Percentiles rank a stretch among this genome's conserved stretches.
Evolutionary conservation across 2,329 filamentous ascomycete genomes (phyloP).

Genomic region (Orbilia blumenaviensis): DNA sequence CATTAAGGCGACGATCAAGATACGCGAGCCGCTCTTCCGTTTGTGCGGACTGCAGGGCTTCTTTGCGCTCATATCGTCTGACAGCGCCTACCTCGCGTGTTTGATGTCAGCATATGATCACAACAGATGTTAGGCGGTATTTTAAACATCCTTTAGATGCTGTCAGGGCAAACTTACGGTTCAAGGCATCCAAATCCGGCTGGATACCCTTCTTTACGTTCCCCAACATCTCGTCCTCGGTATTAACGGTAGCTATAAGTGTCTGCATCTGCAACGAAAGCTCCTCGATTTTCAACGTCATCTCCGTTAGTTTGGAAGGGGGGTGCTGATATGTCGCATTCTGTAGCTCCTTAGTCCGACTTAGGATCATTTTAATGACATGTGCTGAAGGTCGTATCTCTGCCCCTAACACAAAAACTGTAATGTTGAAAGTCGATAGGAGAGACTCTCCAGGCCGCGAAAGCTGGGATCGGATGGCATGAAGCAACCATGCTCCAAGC

Average conservation of each 20-base stretch:
- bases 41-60: slow-evolving; percentile 76
- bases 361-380: slow-evolving; percentile 79
- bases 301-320: slow-evolving; percentile 61
- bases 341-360: slow-evolving; percentile 82
- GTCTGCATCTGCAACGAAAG: slow-evolving; percentile 72
- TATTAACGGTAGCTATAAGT: slow-evolving; percentile 32
- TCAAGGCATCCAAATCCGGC: slow-evolving; percentile 85
- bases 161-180: slow-evolving; percentile 64
- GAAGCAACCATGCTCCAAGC: slow-evolving; percentile 82
- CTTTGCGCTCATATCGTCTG: slow-evolving; percentile 88
- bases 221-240: slow-evolving; percentile 70
- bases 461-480: slow-evolving; percentile 80
- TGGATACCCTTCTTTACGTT: slow-evolving; percentile 71
- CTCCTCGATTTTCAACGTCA: slow-evolving; percentile 65
- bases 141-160: background rate
- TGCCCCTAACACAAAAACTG: slow-evolving; percentile 85
- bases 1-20: slow-evolving; percentile 76
- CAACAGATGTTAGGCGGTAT: background rate
- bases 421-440: slow-evolving; percentile 91
- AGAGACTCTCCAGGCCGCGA: slow-evolving; percentile 84
- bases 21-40: slow-evolving; percentile 78
- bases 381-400: slow-evolving; percentile 86
- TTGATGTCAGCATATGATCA: slow-evolving; percentile 11
- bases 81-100: slow-evolving; percentile 67
- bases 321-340: slow-evolving; percentile 71